Evolutionary conservation across 2,329 filamentous ascomycete species (phyloP), one percentile per base, ranked within the genome.

Genomic region (Xylaria sp.): DNA sequence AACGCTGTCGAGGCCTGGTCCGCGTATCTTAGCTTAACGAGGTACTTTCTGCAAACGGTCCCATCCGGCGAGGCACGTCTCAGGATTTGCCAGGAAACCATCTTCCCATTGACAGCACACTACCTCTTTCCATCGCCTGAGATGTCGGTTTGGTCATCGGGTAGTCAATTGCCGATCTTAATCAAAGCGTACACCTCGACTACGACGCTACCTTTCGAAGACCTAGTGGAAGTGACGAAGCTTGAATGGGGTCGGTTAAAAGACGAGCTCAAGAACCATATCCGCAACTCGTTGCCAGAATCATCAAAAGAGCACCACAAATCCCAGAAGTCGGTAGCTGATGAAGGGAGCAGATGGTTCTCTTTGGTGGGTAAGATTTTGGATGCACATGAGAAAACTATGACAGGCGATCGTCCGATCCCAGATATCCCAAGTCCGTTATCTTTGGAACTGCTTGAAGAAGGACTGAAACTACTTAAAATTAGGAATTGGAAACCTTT

Each of bases 201-300:
- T 28, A 78, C 83, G 2, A 78, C 81, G 8, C 78, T 82, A 0
- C 76, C 80, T 1, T 80, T 81, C 12, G 65, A 80, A 0, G 79
- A 83, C 2, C 72, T 89, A 3, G 78, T 85, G 0, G 72, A 81
- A 3, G 81, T 86, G 0, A 81, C 92, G 0, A 77, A 82, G 18
- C 78, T 83, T 3, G 83, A 90, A 70, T 96, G 93, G 92, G 78
- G 82, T 2, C 82, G 82, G 1, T 79, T 93, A n/a, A 86, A 88
- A 0, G 81, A 86, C 0, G 78, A 84, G 0, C 80, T 97, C n/a
- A 83, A 90, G 30, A 83, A 88, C 36, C 85, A 87, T 43, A 89
- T 97, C 65, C 90, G 89, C 62, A 87, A 88, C 6, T 97, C 93
- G 0, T 85, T 93, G 5, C 93, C 94, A 0, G 93, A 95, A 76